Evolutionary conservation across 768 basidiomycete species (phyloP), one percentile per base, ranked within the genome.

Genomic region (Mycena belliarum): DNA sequence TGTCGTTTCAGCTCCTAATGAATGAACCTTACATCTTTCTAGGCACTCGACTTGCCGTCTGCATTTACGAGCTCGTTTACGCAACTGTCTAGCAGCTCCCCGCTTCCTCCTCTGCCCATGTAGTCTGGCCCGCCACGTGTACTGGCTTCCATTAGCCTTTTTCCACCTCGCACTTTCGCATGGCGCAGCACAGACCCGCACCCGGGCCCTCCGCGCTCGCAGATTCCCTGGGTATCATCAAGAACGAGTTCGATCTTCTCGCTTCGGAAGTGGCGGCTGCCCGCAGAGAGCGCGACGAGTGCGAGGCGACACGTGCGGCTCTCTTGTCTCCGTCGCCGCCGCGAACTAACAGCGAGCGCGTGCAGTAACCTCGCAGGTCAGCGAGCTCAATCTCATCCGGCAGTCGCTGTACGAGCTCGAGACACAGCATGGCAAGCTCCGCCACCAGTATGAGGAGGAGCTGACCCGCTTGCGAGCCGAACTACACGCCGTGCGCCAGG

Each of bases 371-470:
- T 75, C 75, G 55, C 89, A 91, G 69, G 83, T 90, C 64, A 83
- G 82, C 65, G 89, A 91, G 67, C 72, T 90, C 52, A 85, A 85
- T 55, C 79, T 87, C 70, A 86, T 91, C 63, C 80, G 88, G 48
- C 85, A 87, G 63, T 80, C 82, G 18, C 77, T 91, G 18, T 89
- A 88, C 66, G 88, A 91, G 51, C 82, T 91, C 42, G 90, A 91
- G 66, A 73, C 80, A 2, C 82, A 83, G 59, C 87, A 91, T 60
- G 77, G 77, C 56, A 86, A 87, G 73, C 80, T 86, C 55, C 77
- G 87, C 37, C 78, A 83, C 59, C 80, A 85, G 68, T 89, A 87
- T 61, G 88, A 89, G 61, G 80, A 83, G 3, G 87, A 89, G 49
- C 73, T 89, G 52, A 69, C 73, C 6, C 75, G 81, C 23, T 73